Evolutionary conservation across 2,329 filamentous ascomycete genomes (phyloP).

Genomic region (Camillea tinctor): DNA sequence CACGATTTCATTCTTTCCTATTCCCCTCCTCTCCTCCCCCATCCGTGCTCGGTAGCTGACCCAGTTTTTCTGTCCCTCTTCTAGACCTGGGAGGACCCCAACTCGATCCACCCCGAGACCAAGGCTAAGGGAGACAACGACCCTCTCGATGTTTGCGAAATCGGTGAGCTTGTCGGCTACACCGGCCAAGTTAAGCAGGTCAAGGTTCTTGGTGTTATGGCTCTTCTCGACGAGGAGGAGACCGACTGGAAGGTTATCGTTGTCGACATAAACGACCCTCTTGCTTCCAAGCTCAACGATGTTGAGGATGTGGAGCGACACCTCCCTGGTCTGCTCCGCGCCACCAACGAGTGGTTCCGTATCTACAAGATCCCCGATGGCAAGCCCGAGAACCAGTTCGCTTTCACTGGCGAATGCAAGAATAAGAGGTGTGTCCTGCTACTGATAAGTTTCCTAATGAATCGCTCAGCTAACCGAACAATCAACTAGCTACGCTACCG

Average conservation of each 20-base stretch:
- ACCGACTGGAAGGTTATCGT: slow-evolving; percentile 99
- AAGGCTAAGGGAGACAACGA: slow-evolving; percentile 99
- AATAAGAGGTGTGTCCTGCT: slow-evolving; percentile 76
- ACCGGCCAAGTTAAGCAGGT: slow-evolving; percentile 98
- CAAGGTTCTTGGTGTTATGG: slow-evolving; percentile 99
- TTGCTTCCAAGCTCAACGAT: slow-evolving; percentile 95
- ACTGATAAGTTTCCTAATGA: neutral
- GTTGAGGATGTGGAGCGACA: slow-evolving; percentile 99
- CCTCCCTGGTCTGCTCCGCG: slow-evolving; percentile 91
- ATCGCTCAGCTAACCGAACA: neutral
- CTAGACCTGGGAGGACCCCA: slow-evolving; percentile 99
- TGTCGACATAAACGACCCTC: slow-evolving; percentile 96
- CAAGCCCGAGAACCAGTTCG: slow-evolving; percentile 99
- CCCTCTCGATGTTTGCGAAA: slow-evolving; percentile 98
- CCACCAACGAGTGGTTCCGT: slow-evolving; percentile 99
- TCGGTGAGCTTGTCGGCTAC: slow-evolving; percentile 96
- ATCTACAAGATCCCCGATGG: slow-evolving; percentile 99
- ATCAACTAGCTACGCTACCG: slow-evolving; percentile 73
- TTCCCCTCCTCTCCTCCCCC: too few relatives aligned
- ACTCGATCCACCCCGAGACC: slow-evolving; percentile 93
- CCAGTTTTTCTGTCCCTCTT: slow-evolving; percentile 9
- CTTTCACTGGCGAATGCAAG: slow-evolving; percentile 99
- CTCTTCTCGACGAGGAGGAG: slow-evolving; percentile 98
- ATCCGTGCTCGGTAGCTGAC: slow-evolving; percentile 5
- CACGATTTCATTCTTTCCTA: slow-evolving; percentile 4